These are phyloP conservation scores for Chaetomium cochliodes DNA, from an alignment of 495 filamentous ascomycete genomes.

Conservation along the genomic window DNA sequence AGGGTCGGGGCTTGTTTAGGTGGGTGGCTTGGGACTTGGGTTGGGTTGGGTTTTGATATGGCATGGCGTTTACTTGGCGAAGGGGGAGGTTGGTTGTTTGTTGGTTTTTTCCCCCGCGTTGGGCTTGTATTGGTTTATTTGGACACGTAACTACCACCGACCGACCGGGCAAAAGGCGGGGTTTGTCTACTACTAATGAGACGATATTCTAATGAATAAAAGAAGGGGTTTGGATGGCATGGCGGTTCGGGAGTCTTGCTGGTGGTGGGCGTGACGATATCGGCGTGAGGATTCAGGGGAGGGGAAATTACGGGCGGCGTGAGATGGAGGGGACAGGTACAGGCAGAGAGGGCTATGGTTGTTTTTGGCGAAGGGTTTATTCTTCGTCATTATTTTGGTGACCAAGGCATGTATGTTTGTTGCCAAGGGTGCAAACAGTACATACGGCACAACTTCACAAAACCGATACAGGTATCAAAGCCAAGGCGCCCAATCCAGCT, in stretches of 20 bases:
- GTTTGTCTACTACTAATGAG: background rate
- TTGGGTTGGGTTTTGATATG: background rate
- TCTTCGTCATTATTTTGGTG: no score
- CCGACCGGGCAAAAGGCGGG: background rate
- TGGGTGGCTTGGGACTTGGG: background rate
- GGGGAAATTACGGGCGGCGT: background rate
- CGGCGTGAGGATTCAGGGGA: background rate
- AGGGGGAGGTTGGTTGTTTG: background rate
- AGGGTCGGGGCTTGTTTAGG: background rate
- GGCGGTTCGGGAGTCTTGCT: no score
- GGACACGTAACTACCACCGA: no score
- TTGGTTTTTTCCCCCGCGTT: background rate
- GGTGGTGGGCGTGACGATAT: no score
- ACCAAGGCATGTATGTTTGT: no score
- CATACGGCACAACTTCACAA: no score
- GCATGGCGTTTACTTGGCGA: conserved; percentile 2
- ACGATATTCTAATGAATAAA: background rate
- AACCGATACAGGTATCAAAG: no score
- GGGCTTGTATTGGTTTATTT: background rate
- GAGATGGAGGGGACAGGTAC: no score
- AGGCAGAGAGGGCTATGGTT: no score
- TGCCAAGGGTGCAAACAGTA: no score
- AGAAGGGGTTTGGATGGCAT: background rate
- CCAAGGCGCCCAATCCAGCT: no score
- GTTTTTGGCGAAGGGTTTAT: no score